Percentiles rank a stretch among this genome's conserved stretches.
phyloP scores from a whole-genome alignment of 2,329 filamentous ascomycete genomes.

The Penicillium sp. region DNA sequence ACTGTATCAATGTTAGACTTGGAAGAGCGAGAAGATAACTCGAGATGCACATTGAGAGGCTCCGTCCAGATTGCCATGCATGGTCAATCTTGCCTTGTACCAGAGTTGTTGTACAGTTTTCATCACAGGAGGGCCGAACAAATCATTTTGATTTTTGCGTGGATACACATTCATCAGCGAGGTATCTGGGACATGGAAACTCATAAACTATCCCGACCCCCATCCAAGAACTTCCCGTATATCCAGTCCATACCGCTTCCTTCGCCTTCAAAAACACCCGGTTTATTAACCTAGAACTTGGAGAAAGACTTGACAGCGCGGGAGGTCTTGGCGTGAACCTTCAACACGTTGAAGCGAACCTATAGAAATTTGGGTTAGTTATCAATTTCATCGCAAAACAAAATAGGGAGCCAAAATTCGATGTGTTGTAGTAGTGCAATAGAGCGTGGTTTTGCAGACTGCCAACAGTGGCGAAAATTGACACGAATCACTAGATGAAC shows the following conservation, averaged over 20 bases:
- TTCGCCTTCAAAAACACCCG: constrained; percentile 37
- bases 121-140: constrained; percentile 35
- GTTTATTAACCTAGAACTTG: constrained; percentile 76
- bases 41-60: constrained; percentile 16
- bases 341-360: constrained; percentile 99
- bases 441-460: background rate
- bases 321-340: constrained; percentile 70
- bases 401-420: background rate
- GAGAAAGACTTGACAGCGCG: constrained; percentile 85
- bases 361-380: constrained; percentile 42
- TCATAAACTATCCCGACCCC: constrained; percentile 43
- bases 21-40: constrained; percentile 13
- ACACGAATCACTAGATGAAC: constrained; percentile 43
- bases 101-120: constrained; percentile 29
- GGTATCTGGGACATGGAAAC: constrained; percentile 44
- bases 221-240: constrained; percentile 37
- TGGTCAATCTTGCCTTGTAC: constrained; percentile 10
- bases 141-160: constrained; percentile 42
- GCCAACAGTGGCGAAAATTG: background rate
- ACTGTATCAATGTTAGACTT: constrained; percentile 1
- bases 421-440: background rate
- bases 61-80: constrained; percentile 17
- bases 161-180: constrained; percentile 43
- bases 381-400: background rate
- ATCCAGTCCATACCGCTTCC: constrained; percentile 42